Evolutionary conservation across 163 green algal genomes (phyloP).

Genomic region (Chlamydomonas reinhardtii): DNA sequence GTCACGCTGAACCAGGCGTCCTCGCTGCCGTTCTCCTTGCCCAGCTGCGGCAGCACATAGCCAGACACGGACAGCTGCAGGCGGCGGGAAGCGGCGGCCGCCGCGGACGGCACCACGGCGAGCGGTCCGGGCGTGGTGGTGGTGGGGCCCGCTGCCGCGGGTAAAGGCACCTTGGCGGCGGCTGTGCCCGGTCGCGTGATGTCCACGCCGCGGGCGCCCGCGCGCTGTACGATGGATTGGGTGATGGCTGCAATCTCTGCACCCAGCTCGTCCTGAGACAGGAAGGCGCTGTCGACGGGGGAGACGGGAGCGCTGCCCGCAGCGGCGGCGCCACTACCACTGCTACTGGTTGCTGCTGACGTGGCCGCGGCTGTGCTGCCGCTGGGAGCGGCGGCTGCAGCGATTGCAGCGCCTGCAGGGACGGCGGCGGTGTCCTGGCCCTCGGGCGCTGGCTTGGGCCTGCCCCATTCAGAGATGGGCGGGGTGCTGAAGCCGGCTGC

Average conservation of each 20-base stretch:
- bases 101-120: too few relatives aligned
- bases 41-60: slow-evolving; percentile 46
- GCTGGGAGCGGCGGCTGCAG: neutral
- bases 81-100: neutral
- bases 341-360: neutral
- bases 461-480: slow-evolving; percentile 50
- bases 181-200: too few relatives aligned
- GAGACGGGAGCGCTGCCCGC: neutral
- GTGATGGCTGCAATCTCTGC: slow-evolving; percentile 55
- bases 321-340: too few relatives aligned
- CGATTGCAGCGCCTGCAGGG: neutral
- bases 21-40: slow-evolving; percentile 85
- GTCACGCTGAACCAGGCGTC: slow-evolving; percentile 91
- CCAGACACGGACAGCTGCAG: slow-evolving; percentile 35
- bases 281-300: neutral
- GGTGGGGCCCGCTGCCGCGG: neutral
- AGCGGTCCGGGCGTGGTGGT: too few relatives aligned
- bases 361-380: neutral
- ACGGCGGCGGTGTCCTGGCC: neutral
- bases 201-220: neutral
- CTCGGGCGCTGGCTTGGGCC: neutral
- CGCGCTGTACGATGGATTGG: slow-evolving; percentile 42
- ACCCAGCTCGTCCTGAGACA: slow-evolving; percentile 42
- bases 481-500: slow-evolving; percentile 2
- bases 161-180: neutral